These are phyloP conservation scores for Tuber umbilicatum DNA, from an alignment of 495 filamentous ascomycete species.

Conservation along the genomic window DNA sequence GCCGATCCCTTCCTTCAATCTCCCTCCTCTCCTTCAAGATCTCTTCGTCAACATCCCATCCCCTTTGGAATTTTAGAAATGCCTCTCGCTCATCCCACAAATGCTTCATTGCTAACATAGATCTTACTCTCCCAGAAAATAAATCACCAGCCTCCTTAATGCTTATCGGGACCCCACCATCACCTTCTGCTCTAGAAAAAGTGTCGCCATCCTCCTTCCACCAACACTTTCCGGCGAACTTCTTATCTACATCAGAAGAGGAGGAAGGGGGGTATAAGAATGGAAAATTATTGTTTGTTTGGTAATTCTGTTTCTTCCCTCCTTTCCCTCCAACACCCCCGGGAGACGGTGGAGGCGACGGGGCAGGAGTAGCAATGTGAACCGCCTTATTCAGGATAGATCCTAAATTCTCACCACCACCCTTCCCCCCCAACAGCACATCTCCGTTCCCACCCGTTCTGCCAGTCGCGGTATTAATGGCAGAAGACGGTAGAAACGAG, in stretches of 20 bases:
- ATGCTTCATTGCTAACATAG: slow-evolving; percentile 83
- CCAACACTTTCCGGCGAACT: slow-evolving; percentile 62
- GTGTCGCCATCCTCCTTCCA: slow-evolving; percentile 67
- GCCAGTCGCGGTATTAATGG: slow-evolving; percentile 29
- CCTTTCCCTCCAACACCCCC: slow-evolving; percentile 81
- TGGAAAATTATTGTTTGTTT: slow-evolving; percentile 97
- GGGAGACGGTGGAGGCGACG: slow-evolving; percentile 93
- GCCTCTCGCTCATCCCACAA: slow-evolving; percentile 88
- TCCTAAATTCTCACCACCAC: slow-evolving; percentile 44
- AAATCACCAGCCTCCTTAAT: slow-evolving; percentile 93
- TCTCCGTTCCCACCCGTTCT: slow-evolving; percentile 32
- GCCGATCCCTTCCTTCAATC: slow-evolving; percentile 44
- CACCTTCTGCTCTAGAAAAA: slow-evolving; percentile 55
- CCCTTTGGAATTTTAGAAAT: slow-evolving; percentile 84
- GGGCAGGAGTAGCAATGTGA: slow-evolving; percentile 93
- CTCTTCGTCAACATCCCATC: slow-evolving; percentile 59
- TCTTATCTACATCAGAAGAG: slow-evolving; percentile 3
- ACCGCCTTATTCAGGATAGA: slow-evolving; percentile 94
- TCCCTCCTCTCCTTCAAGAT: slow-evolving; percentile 39
- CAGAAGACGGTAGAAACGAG: slow-evolving; percentile 75
- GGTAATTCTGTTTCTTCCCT: slow-evolving; percentile 97
- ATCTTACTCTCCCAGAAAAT: slow-evolving; percentile 80
- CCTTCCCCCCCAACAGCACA: slow-evolving; percentile 33
- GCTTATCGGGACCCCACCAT: slow-evolving; percentile 61
- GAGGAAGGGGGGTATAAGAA: slow-evolving; percentile 80